phyloP scores from a whole-genome alignment of 2,329 filamentous ascomycete genomes.

The Alternaria alternata region DNA sequence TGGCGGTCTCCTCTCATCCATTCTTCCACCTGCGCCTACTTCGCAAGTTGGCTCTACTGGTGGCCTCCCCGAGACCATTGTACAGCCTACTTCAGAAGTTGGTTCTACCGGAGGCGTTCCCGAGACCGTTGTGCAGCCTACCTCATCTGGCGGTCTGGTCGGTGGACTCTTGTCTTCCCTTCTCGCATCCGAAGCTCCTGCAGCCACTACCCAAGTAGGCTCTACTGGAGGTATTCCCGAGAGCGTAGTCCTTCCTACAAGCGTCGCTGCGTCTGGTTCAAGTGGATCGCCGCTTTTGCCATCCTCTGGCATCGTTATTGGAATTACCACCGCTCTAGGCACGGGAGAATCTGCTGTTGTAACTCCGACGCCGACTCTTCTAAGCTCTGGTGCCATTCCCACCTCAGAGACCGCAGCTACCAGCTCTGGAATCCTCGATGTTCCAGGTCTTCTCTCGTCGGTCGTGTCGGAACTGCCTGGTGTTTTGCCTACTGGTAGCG shows the following conservation, averaged over 20 bases:
- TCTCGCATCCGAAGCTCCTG: slow-evolving; percentile 18
- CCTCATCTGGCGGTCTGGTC: slow-evolving; percentile 14
- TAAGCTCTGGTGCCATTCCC: slow-evolving; percentile 30
- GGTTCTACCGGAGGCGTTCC: slow-evolving; percentile 25
- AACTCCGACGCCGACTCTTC: slow-evolving; percentile 22
- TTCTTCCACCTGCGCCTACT: slow-evolving; percentile 18
- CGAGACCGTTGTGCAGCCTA: slow-evolving; percentile 17
- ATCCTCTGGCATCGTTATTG: slow-evolving; percentile 44
- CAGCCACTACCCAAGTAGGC: slow-evolving; percentile 22
- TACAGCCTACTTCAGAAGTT: slow-evolving; percentile 23
- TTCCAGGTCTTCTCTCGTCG: slow-evolving; percentile 28
- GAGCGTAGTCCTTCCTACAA: slow-evolving; percentile 34
- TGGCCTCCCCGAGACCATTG: slow-evolving; percentile 21
- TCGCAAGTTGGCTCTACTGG: slow-evolving; percentile 25
- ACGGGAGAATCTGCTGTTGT: slow-evolving; percentile 24
- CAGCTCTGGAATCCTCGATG: slow-evolving; percentile 20
- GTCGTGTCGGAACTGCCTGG: slow-evolving; percentile 33
- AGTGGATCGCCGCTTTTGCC: slow-evolving; percentile 6
- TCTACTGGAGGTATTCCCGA: slow-evolving; percentile 36
- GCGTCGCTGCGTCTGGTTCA: slow-evolving; percentile 10
- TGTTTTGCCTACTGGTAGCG: slow-evolving; percentile 27
- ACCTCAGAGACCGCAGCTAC: slow-evolving; percentile 29
- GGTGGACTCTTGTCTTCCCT: slow-evolving; percentile 23
- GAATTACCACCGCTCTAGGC: slow-evolving; percentile 47
- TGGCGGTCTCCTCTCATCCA: slow-evolving; percentile 21